Base-by-base conservation (phyloP, 2,329 filamentous ascomycete genomes). In the Fragosphaeria purpurea region DNA sequence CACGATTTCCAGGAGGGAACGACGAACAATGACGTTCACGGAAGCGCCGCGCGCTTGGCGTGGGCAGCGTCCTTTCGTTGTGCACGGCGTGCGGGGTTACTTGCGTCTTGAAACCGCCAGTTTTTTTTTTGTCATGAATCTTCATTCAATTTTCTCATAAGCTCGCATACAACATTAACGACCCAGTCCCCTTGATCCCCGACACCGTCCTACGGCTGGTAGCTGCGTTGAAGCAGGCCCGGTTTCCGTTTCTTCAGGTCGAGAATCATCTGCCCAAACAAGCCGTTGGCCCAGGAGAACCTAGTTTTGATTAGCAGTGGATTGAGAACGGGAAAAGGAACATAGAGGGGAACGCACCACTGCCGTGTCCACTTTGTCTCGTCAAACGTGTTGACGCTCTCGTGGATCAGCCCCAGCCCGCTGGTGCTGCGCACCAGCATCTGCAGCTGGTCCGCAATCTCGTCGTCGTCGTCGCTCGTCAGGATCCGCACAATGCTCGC, bases 271-370 rank as follows among this genome's bases (percentile, higher is more conserved):
- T 91, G 83, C n/a, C 86, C 85, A 63, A 90, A 91, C 22, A 94
- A 78, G 0, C 85, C 87, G 62, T 93, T 93, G n/a, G 86, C 87
- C 88, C 88, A 93, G 2, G 86, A 85, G 62, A 94, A 93, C 85
- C 85, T 88, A 53, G 71, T 73, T 13, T 7, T 41, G 33, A n/a
- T 41, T 40, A 44, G 35, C 35, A 7, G 11, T 37, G 35, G 35
- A 7, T 2, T 7, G 7, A 7, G 37, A n/a, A 50, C 6, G 7
- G 10, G 5, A 9, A 42, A 22, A 37, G 30, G 39, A 41, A 42
- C 30, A n/a, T 2, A 1, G 13, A 6, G 4, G 31, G 11, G 6
- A 37, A 59, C 65, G 63, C 45, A 71, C 71, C 71, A 74, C 46
- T 68, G 67, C 43, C 70, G 60, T 4, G 70, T 73, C 68, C 69